Evolutionary conservation across 2,329 filamentous ascomycete genomes (phyloP).

Genomic region (Ceratocystis ficicola): DNA sequence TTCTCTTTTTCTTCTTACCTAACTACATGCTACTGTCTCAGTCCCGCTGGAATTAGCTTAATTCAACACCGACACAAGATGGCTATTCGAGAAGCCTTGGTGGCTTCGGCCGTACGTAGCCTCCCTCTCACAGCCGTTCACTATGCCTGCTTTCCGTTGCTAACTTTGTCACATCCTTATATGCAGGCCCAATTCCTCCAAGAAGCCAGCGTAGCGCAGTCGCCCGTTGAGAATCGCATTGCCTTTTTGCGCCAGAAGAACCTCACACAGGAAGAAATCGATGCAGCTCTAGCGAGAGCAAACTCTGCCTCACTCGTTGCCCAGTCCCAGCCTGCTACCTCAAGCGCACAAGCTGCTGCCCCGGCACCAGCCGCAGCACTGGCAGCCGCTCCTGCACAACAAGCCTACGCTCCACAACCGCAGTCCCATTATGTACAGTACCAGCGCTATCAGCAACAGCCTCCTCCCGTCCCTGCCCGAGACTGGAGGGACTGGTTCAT

Average conservation of each 20-base stretch:
- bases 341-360: slow-evolving; percentile 33
- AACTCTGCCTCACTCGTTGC: slow-evolving; percentile 46
- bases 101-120: slow-evolving; percentile 59
- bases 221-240: slow-evolving; percentile 83
- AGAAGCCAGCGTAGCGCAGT: slow-evolving; percentile 79
- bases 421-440: slow-evolving; percentile 35
- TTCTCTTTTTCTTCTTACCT: not conserved
- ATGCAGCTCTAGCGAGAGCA: slow-evolving; percentile 64
- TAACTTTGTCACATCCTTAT: slow-evolving; percentile 23
- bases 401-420: slow-evolving; percentile 31
- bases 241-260: slow-evolving; percentile 95
- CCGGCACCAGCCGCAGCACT: slow-evolving; percentile 64
- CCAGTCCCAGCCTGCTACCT: not conserved
- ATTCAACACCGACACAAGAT: slow-evolving; percentile 33
- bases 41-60: not conserved
- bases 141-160: not conserved
- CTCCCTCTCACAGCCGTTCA: not conserved
- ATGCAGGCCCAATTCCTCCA: slow-evolving; percentile 56
- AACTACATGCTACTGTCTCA: not conserved
- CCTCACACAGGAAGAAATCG: slow-evolving; percentile 89
- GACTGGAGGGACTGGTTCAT: slow-evolving; percentile 99
- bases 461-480: slow-evolving; percentile 55
- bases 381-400: slow-evolving; percentile 41
- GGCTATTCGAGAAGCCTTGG: slow-evolving; percentile 88
- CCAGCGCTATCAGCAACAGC: slow-evolving; percentile 38